phyloP scores from a whole-genome alignment of 768 basidiomycete species.

The Fibroporia radiculosa region DNA sequence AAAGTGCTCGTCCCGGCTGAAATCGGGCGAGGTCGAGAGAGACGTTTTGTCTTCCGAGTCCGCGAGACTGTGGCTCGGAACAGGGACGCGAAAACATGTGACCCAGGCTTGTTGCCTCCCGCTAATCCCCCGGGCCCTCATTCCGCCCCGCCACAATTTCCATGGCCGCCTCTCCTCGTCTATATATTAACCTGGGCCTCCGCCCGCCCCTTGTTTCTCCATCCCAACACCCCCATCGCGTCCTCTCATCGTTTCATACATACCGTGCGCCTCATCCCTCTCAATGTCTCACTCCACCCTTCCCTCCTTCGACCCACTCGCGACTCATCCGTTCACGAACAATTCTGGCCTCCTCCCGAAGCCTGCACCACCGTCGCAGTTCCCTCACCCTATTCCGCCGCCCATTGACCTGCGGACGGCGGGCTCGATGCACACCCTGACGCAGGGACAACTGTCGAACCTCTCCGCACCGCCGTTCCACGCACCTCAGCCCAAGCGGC shows the following conservation, averaged over 20 bases:
- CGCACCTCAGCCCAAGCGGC: conserved; percentile 21
- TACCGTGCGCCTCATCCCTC: background rate
- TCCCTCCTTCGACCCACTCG: conserved; percentile 50
- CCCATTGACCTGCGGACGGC: conserved; percentile 15
- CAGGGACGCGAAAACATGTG: conserved; percentile 2
- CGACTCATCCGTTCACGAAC: conserved; percentile 51
- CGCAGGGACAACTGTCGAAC: conserved; percentile 10
- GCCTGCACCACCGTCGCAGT: conserved; percentile 40
- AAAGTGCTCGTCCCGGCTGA: too few relatives aligned
- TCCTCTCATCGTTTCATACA: background rate
- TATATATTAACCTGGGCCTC: conserved; percentile 6
- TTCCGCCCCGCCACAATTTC: background rate
- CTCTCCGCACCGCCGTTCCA: conserved; percentile 7
- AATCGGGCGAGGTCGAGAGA: too few relatives aligned
- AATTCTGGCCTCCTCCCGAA: conserved; percentile 25
- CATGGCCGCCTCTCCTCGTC: background rate
- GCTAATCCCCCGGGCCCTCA: conserved; percentile 3
- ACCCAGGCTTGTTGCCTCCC: background rate
- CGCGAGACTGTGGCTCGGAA: conserved; percentile 1
- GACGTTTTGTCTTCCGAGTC: background rate
- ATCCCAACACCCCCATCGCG: background rate
- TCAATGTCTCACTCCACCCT: conserved; percentile 17
- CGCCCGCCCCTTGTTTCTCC: conserved; percentile 1
- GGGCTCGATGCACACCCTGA: conserved; percentile 6
- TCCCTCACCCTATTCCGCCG: conserved; percentile 35